Base-by-base conservation (phyloP, 768 basidiomycete species). In the Suillus bovinus region DNA sequence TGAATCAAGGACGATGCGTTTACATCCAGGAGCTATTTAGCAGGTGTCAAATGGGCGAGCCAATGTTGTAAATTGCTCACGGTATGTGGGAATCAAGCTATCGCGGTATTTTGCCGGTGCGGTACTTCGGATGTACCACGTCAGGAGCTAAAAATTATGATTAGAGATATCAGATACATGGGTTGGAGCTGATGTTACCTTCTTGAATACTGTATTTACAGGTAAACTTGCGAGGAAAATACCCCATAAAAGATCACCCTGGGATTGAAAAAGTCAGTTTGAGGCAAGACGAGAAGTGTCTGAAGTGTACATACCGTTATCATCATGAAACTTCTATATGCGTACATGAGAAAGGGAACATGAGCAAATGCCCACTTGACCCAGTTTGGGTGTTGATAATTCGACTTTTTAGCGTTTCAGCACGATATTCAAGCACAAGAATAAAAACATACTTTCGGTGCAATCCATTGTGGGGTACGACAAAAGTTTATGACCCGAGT, bases 1-100 rank as follows among this genome's bases (percentile, higher is more conserved):
- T 4, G 84, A 82, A 67, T 90, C 85, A 60, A 84, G 76, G 38
- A 89, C 82, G 22, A 88, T 78, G 29, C 88, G 78, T 69, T 85
- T 86, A 69, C 85, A 87, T 38, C 84, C 86, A 29, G 82, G 80
- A 47, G 81, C 84, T 85, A 56, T 8, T 41, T 39, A 22, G 27
- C 20, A 52, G 16, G 31, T 36, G 33, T 22, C 16, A 4, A 60
- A 44, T 16, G 58, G 14, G 17, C 6, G 9, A 16, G 14, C 36
- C 58, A 16, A 36, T 31, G 56, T 31, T 29, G 22, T 38, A 34
- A 54, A 52, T 39, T 33, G 58, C 81, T 31, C 68, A 82, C 84
- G 72, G 74, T 82, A 88, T 8, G 73, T 71, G 5, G 86, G 87
- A 46, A 79, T 80, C 50, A 88, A 71, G 41, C 74, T 71, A n/a